Evolutionary conservation across 2,329 filamentous ascomycete genomes (phyloP).

Genomic region (Ceratocystis lukuohia): DNA sequence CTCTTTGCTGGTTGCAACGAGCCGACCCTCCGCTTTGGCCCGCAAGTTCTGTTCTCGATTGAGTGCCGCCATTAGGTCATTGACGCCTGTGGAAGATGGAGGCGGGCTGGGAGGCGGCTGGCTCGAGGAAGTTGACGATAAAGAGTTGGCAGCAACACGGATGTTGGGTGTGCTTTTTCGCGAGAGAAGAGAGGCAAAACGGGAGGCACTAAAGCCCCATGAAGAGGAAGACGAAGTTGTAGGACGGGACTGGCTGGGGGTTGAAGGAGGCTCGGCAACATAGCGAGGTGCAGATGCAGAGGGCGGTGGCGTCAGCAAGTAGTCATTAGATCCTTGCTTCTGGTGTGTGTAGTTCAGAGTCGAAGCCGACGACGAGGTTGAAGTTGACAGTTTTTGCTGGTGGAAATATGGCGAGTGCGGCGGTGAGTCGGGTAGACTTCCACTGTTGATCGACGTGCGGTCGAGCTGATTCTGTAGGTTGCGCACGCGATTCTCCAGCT

Average conservation of each 20-base stretch:
- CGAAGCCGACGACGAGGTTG: constrained; percentile 48
- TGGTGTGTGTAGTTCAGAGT: constrained; percentile 21
- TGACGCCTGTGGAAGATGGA: constrained; percentile 22
- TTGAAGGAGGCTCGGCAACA: constrained; percentile 22
- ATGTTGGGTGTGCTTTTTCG: constrained; percentile 36
- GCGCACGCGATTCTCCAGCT: constrained; percentile 58
- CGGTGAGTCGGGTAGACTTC: constrained; percentile 32
- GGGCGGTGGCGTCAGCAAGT: constrained; percentile 21
- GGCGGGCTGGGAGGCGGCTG: constrained; percentile 19
- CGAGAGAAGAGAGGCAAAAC: constrained; percentile 33
- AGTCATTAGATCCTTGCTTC: constrained; percentile 23
- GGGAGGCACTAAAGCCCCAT: constrained; percentile 31
- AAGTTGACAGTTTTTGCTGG: constrained; percentile 56
- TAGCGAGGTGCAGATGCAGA: constrained; percentile 16
- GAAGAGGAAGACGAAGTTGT: constrained; percentile 34
- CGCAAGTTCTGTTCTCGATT: constrained; percentile 53
- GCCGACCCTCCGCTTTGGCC: constrained; percentile 52
- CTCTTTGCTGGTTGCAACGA: constrained; percentile 54
- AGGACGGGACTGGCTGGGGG: constrained; percentile 22
- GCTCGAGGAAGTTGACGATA: constrained; percentile 30
- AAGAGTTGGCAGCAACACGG: constrained; percentile 20
- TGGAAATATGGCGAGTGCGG: constrained; percentile 25
- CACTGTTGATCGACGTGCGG: not conserved
- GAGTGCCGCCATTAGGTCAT: constrained; percentile 48
- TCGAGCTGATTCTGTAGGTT: constrained; percentile 50